These are phyloP conservation scores for Ustilago cynodontis DNA, from an alignment of 1,284 basidiomycete genomes.

Conservation along the genomic window DNA sequence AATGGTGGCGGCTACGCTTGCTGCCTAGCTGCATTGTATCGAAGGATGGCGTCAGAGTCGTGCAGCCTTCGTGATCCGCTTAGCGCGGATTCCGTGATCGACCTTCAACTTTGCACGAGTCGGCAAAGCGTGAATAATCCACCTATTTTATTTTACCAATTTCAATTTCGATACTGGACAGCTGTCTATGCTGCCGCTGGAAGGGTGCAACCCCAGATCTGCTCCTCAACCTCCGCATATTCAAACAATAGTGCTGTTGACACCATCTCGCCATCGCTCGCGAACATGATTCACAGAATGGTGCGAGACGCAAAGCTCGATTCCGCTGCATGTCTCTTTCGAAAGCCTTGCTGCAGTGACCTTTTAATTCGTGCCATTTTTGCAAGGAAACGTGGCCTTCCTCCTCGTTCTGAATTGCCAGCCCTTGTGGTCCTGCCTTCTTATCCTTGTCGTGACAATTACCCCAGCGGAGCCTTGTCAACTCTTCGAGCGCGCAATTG, in stretches of 20 bases:
- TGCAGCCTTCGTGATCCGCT: slow-evolving; percentile 27
- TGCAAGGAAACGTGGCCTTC: background rate
- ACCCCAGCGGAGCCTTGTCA: background rate
- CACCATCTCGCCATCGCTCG: slow-evolving; percentile 9
- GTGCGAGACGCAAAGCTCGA: slow-evolving; percentile 20
- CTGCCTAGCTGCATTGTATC: background rate
- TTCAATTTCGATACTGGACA: slow-evolving; percentile 28
- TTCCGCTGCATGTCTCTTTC: background rate
- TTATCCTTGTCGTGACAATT: no score
- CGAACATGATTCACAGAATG: slow-evolving; percentile 18
- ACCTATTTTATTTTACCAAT: background rate
- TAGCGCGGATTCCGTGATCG: slow-evolving; percentile 45
- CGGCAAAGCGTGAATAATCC: background rate
- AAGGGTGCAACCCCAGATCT: slow-evolving; percentile 19
- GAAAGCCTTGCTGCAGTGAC: background rate
- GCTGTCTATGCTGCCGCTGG: slow-evolving; percentile 12
- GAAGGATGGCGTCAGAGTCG: slow-evolving; percentile 39
- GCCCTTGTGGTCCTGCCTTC: no score
- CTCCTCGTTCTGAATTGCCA: no score
- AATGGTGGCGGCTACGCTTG: background rate
- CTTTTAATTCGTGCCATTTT: background rate
- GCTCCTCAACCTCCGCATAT: background rate
- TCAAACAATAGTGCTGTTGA: background rate
- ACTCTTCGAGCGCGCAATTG: background rate
- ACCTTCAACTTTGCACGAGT: slow-evolving; percentile 19